Base-by-base conservation (phyloP, 768 basidiomycete genomes). In the Termitomyces sp. region DNA sequence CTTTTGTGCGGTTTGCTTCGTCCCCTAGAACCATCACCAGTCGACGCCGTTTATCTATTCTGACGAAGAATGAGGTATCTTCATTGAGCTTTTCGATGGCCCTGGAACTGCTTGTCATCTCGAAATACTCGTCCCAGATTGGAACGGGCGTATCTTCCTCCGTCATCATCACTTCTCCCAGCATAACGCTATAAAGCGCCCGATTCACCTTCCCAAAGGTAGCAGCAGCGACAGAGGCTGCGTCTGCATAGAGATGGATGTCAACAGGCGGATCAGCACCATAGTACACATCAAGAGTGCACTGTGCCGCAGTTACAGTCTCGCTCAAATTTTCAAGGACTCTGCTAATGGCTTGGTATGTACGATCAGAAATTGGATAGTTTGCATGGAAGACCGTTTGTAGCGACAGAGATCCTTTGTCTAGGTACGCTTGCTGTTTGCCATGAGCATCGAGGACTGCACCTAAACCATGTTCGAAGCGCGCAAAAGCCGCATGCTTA, bases 61-160 rank as follows among this genome's bases (percentile, higher is more conserved):
- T 70, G 45, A 84, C 70, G 58, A 76, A 79, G 43, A 74, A 73
- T 4, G 60, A 57, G 4, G 70, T 69, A 14, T 74, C 71, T 9
- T 64, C 46, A 61, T 78, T 78, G 25, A 82, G 38, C 32, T 68
- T 67, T n/a, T 76, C 73, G 34, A 85, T 56, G 9, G 71, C 70
- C 31, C 73, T 72, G 25, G 61, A 58, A 45, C 81, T 79, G 60
- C 76, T 78, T n/a, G 73, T 53, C n/a, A 72, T 69, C 15, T 77
- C 73, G 60, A 85, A 78, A 58, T 81, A 81, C 17, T 79, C 77
- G 53, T 82, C 79, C 83, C 85, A 86, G 4, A 79, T 60, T 1
- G 64, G 59, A 25, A 62, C 61, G 0, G 60, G n/a, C 11, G 69
- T 71, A 4, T 77, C 75, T 0, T 73, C 69, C 15, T 47, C 52